phyloP scores from a whole-genome alignment of 345 rosid genomes.

The Eucalyptus caleyi region DNA sequence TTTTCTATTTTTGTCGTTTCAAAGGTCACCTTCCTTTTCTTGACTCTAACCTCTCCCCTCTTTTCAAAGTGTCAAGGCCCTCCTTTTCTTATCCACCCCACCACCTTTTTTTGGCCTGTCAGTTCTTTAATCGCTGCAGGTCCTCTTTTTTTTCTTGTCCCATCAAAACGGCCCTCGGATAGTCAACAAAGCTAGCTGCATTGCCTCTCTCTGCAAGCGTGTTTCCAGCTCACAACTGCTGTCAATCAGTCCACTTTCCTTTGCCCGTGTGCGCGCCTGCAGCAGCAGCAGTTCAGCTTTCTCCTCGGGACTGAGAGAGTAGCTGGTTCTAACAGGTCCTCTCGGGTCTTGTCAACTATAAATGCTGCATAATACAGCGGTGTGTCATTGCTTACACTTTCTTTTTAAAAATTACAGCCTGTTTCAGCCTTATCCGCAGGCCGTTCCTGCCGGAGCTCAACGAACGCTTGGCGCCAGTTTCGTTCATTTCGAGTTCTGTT shows the following conservation, averaged over 20 bases:
- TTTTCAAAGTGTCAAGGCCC: background rate
- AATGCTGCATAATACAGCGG: background rate
- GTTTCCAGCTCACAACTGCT: background rate
- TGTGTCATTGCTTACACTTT: background rate
- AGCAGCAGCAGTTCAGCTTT: background rate
- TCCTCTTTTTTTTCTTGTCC: background rate
- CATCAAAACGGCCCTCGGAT: background rate
- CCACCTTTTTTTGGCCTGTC: accelerated
- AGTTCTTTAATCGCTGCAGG: background rate
- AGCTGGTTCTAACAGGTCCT: background rate
- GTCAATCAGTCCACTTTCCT: background rate
- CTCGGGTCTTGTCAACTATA: background rate
- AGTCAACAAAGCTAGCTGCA: background rate
- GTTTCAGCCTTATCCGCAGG: background rate
- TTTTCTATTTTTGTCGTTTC: background rate
- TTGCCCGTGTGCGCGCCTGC: background rate
- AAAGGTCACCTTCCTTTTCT: background rate
- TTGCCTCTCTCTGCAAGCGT: background rate
- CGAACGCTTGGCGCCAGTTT: background rate
- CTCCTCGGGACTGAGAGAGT: background rate
- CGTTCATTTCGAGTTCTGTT: background rate
- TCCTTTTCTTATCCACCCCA: background rate
- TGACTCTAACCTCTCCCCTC: background rate
- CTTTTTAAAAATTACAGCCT: background rate
- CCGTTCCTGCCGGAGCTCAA: background rate